These are phyloP conservation scores for Yamadazyma mexicana DNA, from an alignment of 1,139 yeast species.

Conservation along the genomic window DNA sequence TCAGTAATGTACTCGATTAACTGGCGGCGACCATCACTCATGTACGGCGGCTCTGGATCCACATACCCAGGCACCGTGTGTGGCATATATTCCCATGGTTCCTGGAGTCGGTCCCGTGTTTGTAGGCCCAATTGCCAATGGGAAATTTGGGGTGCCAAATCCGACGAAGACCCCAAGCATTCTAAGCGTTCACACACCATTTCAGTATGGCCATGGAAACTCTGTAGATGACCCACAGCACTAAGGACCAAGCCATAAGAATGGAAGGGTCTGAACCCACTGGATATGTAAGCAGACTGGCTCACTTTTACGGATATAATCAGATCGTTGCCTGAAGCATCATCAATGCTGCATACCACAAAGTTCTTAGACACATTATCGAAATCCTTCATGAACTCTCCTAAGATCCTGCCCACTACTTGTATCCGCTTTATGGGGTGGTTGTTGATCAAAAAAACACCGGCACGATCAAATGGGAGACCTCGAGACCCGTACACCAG, in stretches of 20 bases:
- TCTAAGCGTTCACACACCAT: slow-evolving; percentile 23
- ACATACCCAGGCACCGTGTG: neutral
- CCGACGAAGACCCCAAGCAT: slow-evolving; percentile 19
- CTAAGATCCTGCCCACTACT: slow-evolving; percentile 15
- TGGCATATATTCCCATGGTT: slow-evolving; percentile 27
- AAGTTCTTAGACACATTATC: slow-evolving; percentile 8
- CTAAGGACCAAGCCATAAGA: slow-evolving; percentile 16
- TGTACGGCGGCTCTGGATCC: slow-evolving; percentile 9
- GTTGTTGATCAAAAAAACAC: slow-evolving; percentile 16
- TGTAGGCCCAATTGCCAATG: slow-evolving; percentile 27
- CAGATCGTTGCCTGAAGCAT: slow-evolving; percentile 18
- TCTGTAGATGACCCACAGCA: slow-evolving; percentile 11
- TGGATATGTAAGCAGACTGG: slow-evolving; percentile 4
- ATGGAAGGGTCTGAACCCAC: slow-evolving; percentile 12
- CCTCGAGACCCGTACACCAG: slow-evolving; percentile 17
- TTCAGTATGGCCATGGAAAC: slow-evolving; percentile 16
- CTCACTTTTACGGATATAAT: slow-evolving; percentile 12
- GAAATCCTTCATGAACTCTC: slow-evolving; percentile 11
- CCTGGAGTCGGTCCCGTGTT: slow-evolving; percentile 8
- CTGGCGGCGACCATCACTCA: slow-evolving; percentile 3
- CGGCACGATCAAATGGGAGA: slow-evolving; percentile 4
- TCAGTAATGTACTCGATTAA: neutral
- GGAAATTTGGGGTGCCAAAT: slow-evolving; percentile 24
- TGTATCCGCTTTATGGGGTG: slow-evolving; percentile 16
- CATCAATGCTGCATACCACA: slow-evolving; percentile 17